Evolutionary conservation across 345 rosid species (phyloP).

Genomic region (Salix exigua): DNA sequence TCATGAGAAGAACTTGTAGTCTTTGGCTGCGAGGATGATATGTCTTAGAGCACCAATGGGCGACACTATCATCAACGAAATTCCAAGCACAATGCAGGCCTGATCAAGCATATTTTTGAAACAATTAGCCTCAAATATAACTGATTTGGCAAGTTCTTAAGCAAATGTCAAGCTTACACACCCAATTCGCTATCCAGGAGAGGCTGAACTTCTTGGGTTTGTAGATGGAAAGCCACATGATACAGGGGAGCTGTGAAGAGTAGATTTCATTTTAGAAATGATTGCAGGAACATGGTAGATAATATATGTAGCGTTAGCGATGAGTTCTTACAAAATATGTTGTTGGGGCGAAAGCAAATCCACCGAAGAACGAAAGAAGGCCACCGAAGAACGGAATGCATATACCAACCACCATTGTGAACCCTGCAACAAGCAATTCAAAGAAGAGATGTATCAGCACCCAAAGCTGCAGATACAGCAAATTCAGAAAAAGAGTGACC

Average conservation of each 20-base stretch:
- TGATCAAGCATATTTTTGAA: constrained; percentile 18
- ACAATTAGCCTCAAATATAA: not conserved
- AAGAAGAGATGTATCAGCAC: not conserved
- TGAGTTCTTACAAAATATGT: constrained; percentile 54
- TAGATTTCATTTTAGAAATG: not conserved
- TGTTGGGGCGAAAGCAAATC: constrained; percentile 82
- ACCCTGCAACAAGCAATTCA: constrained; percentile 33
- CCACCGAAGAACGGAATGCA: constrained; percentile 77
- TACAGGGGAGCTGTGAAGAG: constrained; percentile 60
- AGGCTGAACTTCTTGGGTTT: constrained; percentile 65
- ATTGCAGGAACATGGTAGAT: not conserved
- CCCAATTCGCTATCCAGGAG: constrained; percentile 73
- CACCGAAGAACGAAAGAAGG: constrained; percentile 80
- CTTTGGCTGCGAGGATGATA: constrained; percentile 48
- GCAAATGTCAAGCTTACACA: constrained; percentile 15
- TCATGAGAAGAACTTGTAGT: constrained; percentile 56
- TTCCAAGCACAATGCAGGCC: constrained; percentile 62
- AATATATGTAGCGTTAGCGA: not conserved
- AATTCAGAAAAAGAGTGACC: not conserved
- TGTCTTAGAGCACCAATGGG: constrained; percentile 70
- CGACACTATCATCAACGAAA: constrained; percentile 43
- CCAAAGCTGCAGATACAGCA: not conserved
- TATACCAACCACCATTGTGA: constrained; percentile 63
- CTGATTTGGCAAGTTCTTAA: not conserved
- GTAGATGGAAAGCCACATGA: constrained; percentile 60